phyloP scores from a whole-genome alignment of 208 protist species.

The Trypanosoma cruzi region DNA sequence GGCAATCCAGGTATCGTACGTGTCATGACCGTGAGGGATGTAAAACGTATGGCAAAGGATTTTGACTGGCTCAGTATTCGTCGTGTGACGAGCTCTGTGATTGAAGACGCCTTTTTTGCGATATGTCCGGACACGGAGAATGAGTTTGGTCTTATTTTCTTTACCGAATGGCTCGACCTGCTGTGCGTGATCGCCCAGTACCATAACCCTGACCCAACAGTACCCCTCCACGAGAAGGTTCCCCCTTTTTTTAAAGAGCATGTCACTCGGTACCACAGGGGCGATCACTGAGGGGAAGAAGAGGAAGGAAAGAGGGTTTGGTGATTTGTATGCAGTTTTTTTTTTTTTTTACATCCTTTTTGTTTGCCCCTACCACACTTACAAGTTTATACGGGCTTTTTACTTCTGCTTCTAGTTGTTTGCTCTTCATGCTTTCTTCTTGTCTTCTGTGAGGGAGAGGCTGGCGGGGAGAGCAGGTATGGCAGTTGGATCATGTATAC shows the following conservation, averaged over 20 bases:
- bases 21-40: constrained; percentile 44
- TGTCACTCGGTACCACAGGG: constrained; percentile 35
- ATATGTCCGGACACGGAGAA: constrained; percentile 42
- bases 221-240: constrained; percentile 65
- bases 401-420: no score
- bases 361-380: no score
- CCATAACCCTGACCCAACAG: constrained; percentile 40
- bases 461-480: no score
- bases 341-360: constrained; percentile 37
- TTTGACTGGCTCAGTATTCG: constrained; percentile 48
- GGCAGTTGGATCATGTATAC: background rate
- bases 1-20: constrained; percentile 65
- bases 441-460: no score
- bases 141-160: constrained; percentile 66
- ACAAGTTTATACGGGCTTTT: no score
- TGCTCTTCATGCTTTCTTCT: no score
- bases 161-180: constrained; percentile 65
- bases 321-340: constrained; percentile 3
- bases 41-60: constrained; percentile 48
- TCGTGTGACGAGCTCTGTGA: constrained; percentile 19
- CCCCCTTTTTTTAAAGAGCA: constrained; percentile 41
- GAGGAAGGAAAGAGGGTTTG: background rate
- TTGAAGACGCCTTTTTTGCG: constrained; percentile 46
- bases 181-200: constrained; percentile 63
- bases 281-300: background rate